Evolutionary conservation across 2,329 filamentous ascomycete species (phyloP), one percentile per base, ranked within the genome.

Genomic region (Biscogniauxia marginata): DNA sequence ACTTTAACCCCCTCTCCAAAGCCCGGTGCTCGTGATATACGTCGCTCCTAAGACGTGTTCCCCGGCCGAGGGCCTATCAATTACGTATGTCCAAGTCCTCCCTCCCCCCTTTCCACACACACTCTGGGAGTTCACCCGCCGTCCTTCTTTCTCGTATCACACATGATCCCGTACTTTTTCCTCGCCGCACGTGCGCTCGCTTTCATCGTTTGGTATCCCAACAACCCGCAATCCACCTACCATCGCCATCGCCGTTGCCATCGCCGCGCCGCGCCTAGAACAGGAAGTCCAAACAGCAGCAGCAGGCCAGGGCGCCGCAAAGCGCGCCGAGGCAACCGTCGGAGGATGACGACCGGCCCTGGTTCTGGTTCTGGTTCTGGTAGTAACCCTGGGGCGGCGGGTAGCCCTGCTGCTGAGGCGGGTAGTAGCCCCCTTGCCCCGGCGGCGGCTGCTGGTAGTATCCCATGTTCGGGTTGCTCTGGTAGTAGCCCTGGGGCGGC

Each of bases 201-300:
- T 6, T 6, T 39, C 30, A 3, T 21, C 5, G 18, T 46, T 21
- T 21, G 19, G n/a, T n/a, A n/a, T n/a, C n/a, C 8, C 20, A 23
- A 16, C 16, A 16, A 50, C 25, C 24, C 3, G 24, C 47, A 11
- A 21, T 20, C 39, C 50, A 8, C 22, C 43, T 11, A 20, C 30
- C 30, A 44, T 25, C 24, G 7, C 21, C 1, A 13, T 2, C 13
- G n/a, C n/a, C n/a, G n/a, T n/a, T n/a, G n/a, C n/a, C n/a, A n/a
- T n/a, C n/a, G n/a, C n/a, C n/a, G n/a, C n/a, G n/a, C 30, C 30
- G 13, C 13, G 13, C 45, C 67, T 79, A 85, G 65, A 83, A 84
- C n/a, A 84, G 66, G 20, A 73, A 62, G 61, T 85, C 82, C 65
- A 85, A 67, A 66, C 82, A 85, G 71, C 82, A 85, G 67, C 82